A percentile compares a stretch with the other conserved stretches of the same genome.
Evolutionary conservation across 208 protist genomes (phyloP).

Genomic region (Naegleria lovaniensis): DNA sequence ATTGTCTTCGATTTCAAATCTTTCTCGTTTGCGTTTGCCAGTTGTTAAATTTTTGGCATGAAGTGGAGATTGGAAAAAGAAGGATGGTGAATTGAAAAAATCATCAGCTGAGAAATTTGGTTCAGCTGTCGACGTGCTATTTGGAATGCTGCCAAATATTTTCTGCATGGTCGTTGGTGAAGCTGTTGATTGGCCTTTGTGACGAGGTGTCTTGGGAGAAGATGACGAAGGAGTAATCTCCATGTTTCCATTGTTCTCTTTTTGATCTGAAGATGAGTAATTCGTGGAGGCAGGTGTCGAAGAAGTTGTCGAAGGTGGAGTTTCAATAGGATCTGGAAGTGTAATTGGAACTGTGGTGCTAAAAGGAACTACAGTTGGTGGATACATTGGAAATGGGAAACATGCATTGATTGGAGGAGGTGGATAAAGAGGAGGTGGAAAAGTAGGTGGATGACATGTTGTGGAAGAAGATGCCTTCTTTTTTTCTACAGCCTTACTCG

Average conservation of each 20-base stretch:
- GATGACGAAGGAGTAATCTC: background rate
- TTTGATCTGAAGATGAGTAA: background rate
- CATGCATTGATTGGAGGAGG: background rate
- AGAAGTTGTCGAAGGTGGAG: background rate
- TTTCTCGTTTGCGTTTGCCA: background rate
- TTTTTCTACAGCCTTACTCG: background rate
- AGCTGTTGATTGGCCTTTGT: too few relatives aligned
- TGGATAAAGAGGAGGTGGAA: background rate
- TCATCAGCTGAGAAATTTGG: background rate
- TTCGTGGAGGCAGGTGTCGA: background rate
- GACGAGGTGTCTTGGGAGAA: background rate
- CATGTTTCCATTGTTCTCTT: background rate
- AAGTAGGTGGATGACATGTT: background rate
- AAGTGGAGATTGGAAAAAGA: background rate
- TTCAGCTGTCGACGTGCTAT: background rate
- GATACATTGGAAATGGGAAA: background rate
- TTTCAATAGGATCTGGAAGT: background rate
- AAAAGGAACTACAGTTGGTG: background rate
- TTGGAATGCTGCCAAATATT: background rate
- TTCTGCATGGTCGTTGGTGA: too few relatives aligned
- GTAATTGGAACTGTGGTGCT: background rate
- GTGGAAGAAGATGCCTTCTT: background rate
- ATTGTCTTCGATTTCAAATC: background rate
- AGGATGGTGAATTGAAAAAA: background rate
- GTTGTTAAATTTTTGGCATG: background rate